phyloP scores from a whole-genome alignment of 208 protist species.

The Blastocrithidia nonstop region DNA sequence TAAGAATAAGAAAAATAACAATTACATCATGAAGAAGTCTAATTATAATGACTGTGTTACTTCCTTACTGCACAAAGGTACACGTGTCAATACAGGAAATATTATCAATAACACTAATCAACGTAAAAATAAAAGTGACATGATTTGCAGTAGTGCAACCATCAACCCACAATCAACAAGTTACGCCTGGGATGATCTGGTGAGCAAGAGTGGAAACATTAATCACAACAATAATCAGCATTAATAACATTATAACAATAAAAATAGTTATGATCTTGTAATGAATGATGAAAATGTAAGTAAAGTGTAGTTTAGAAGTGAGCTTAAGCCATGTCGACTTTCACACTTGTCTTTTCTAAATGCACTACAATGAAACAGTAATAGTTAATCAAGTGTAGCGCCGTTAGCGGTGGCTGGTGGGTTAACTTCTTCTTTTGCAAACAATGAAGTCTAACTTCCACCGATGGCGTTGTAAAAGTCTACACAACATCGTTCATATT shows the following conservation, averaged over 20 bases:
- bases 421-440: not conserved
- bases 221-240: too few relatives aligned
- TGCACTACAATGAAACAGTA: constrained; percentile 30
- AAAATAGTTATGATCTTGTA: not conserved
- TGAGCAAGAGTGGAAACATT: too few relatives aligned
- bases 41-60: too few relatives aligned
- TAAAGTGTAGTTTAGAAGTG: not conserved
- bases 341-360: constrained; percentile 46
- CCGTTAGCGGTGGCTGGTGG: not conserved
- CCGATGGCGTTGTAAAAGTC: too few relatives aligned
- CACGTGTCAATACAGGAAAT: not conserved
- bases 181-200: too few relatives aligned
- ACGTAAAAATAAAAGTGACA: not conserved
- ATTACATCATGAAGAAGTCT: too few relatives aligned
- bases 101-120: not conserved
- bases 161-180: too few relatives aligned
- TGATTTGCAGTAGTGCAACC: too few relatives aligned
- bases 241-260: not conserved
- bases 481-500: too few relatives aligned
- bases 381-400: not conserved
- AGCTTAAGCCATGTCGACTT: not conserved
- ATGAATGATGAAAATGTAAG: too few relatives aligned
- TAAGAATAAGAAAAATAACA: too few relatives aligned
- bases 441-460: too few relatives aligned
- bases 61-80: not conserved